Evolutionary conservation across 495 filamentous ascomycete genomes (phyloP).

Genomic region (Usnea hakonensis): DNA sequence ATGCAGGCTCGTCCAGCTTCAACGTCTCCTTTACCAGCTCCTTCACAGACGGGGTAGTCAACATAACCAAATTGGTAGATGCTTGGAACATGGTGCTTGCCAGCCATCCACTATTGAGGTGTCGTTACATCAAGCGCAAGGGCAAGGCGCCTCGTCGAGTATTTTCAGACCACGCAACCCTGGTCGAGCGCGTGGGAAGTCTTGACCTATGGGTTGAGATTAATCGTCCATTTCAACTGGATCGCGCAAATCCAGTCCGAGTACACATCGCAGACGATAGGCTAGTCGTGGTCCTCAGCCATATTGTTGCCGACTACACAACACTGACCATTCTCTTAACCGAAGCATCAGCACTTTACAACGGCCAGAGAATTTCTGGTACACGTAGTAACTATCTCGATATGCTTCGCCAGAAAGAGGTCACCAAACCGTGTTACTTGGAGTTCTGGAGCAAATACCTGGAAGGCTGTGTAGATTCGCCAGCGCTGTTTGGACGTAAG

Average conservation of each 20-base stretch:
- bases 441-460: too few relatives aligned
- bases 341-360: slow-evolving; percentile 23
- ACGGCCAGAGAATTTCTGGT: too few relatives aligned
- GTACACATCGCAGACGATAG: slow-evolving; percentile 15
- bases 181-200: background rate
- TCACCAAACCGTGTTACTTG: too few relatives aligned
- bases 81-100: slow-evolving; percentile 22
- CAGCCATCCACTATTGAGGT: slow-evolving; percentile 18
- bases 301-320: slow-evolving; percentile 29
- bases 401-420: too few relatives aligned
- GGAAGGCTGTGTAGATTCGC: too few relatives aligned
- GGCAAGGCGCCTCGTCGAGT: background rate
- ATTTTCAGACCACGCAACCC: background rate
- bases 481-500: too few relatives aligned
- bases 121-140: slow-evolving; percentile 1
- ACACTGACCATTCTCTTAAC: slow-evolving; percentile 23
- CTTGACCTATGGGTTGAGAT: background rate
- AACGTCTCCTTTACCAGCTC: slow-evolving; percentile 19
- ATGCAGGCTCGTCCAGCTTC: slow-evolving; percentile 20
- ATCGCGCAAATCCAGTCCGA: slow-evolving; percentile 17
- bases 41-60: slow-evolving; percentile 17
- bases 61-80: slow-evolving; percentile 4
- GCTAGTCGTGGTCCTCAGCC: slow-evolving; percentile 24
- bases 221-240: slow-evolving; percentile 22
- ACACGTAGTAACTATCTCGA: too few relatives aligned